Evolutionary conservation across 108 stramenopile species (phyloP).

Genomic region (Nitzschia sp.): DNA sequence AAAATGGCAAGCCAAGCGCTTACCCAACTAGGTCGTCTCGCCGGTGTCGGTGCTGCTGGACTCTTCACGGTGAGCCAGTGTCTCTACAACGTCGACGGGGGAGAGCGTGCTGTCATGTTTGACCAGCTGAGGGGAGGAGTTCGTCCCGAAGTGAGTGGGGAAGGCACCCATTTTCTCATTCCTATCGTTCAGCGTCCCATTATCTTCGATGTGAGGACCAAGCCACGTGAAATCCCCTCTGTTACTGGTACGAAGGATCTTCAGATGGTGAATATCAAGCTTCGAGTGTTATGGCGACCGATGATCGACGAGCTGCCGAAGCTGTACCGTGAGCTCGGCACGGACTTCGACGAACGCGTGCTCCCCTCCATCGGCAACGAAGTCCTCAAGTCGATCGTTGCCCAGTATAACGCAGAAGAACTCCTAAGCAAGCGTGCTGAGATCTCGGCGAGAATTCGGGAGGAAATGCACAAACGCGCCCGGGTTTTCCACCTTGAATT

Average conservation of each 20-base stretch:
- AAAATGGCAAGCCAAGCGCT: conserved; percentile 33
- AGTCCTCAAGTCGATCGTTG: conserved; percentile 98
- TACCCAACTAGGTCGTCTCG: conserved; percentile 53
- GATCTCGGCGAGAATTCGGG: conserved; percentile 90
- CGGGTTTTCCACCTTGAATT: conserved; percentile 93
- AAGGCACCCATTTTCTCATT: conserved; percentile 96
- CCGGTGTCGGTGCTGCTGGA: conserved; percentile 78
- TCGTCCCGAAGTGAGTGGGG: conserved; percentile 81
- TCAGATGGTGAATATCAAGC: conserved; percentile 99
- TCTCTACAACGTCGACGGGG: conserved; percentile 97
- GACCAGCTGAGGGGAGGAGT: conserved; percentile 96
- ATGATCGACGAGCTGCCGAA: conserved; percentile 88
- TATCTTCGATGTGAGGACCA: conserved; percentile 95
- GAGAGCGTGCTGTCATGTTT: conserved; percentile 98
- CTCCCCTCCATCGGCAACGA: conserved; percentile 99
- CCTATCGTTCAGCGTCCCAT: conserved; percentile 89
- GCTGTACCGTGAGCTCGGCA: conserved; percentile 94
- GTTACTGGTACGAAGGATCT: conserved; percentile 99
- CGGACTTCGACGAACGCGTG: conserved; percentile 99
- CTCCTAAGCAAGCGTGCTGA: conserved; percentile 97
- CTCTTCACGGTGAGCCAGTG: conserved; percentile 83
- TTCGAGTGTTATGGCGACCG: conserved; percentile 98
- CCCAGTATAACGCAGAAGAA: conserved; percentile 99
- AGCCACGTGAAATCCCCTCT: conserved; percentile 95
- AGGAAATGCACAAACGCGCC: conserved; percentile 94